Evolutionary conservation across 1,284 basidiomycete genomes (phyloP).

Genomic region (Pascua sp.): DNA sequence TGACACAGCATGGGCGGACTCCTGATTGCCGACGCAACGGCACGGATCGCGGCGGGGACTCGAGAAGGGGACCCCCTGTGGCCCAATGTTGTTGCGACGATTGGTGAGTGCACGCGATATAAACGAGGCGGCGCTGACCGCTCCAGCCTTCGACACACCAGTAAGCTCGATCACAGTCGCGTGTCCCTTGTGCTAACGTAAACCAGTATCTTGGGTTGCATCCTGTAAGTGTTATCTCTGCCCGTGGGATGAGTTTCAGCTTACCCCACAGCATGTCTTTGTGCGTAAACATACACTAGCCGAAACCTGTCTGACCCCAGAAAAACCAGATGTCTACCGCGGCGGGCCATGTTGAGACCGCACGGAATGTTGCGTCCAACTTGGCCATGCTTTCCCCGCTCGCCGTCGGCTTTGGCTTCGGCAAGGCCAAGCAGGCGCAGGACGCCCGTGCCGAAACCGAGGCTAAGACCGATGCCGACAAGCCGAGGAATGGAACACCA

Average conservation of each 20-base stretch:
- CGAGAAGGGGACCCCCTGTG: conserved; percentile 39
- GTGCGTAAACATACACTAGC: conserved; percentile 17
- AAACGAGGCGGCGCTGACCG: neutral
- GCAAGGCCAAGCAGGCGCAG: conserved; percentile 23
- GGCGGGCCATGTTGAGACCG: conserved; percentile 66
- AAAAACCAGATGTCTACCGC: conserved; percentile 79
- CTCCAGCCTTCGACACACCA: conserved; percentile 82
- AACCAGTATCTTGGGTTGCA: conserved; percentile 77
- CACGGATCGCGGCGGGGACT: conserved; percentile 60
- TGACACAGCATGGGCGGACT: conserved; percentile 77
- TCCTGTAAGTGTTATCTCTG: conserved; percentile 52
- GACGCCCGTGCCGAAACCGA: neutral
- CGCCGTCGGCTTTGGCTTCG: conserved; percentile 48
- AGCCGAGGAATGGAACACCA: neutral
- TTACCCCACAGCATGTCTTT: conserved; percentile 33
- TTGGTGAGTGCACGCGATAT: conserved; percentile 26
- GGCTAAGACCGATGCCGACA: neutral
- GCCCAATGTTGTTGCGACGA: conserved; percentile 43
- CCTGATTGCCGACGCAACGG: conserved; percentile 76
- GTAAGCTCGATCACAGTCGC: conserved; percentile 46
- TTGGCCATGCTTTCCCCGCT: conserved; percentile 59
- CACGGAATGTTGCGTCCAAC: conserved; percentile 54
- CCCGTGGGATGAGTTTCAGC: neutral
- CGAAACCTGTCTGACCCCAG: conserved; percentile 15
- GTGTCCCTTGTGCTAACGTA: neutral